phyloP scores from a whole-genome alignment of 768 basidiomycete species.

The Hygrophoropsis aurantiaca region DNA sequence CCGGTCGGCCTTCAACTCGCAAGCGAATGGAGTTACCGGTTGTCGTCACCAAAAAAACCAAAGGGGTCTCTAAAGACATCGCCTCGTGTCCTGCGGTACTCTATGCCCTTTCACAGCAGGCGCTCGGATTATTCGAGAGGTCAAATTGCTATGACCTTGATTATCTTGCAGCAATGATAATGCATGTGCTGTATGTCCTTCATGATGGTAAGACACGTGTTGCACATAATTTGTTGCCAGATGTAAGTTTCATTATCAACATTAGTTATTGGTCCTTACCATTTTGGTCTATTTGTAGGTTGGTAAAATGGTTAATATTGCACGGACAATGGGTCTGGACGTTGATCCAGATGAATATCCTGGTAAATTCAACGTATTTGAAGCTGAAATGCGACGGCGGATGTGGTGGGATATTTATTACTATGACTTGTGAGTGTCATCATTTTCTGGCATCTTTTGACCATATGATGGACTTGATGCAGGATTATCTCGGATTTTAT shows the following conservation, averaged over 20 bases:
- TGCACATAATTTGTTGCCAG: constrained; percentile 29
- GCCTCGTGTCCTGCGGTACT: constrained; percentile 37
- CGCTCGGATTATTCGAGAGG: constrained; percentile 43
- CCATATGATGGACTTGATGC: constrained; percentile 9
- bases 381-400: constrained; percentile 52
- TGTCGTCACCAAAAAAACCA: constrained; percentile 9
- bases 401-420: constrained; percentile 82
- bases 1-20: constrained; percentile 6
- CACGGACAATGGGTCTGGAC: constrained; percentile 62
- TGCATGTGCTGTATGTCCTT: constrained; percentile 54
- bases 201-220: constrained; percentile 50
- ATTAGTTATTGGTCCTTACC: constrained; percentile 18
- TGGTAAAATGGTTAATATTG: constrained; percentile 69
- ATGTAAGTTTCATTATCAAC: constrained; percentile 26
- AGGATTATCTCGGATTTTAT: constrained; percentile 73
- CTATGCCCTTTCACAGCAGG: constrained; percentile 49
- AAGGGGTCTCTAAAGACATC: constrained; percentile 28
- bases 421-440: constrained; percentile 68
- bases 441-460: too few species aligned
- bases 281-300: constrained; percentile 36
- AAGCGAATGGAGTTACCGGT: constrained; percentile 3
- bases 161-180: constrained; percentile 55
- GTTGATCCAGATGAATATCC: constrained; percentile 56
- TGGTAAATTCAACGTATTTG: constrained; percentile 46
- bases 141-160: constrained; percentile 50